Conservation (phyloP, 2,329 filamentous ascomycete species). For the Nemania bipapillata region DNA sequence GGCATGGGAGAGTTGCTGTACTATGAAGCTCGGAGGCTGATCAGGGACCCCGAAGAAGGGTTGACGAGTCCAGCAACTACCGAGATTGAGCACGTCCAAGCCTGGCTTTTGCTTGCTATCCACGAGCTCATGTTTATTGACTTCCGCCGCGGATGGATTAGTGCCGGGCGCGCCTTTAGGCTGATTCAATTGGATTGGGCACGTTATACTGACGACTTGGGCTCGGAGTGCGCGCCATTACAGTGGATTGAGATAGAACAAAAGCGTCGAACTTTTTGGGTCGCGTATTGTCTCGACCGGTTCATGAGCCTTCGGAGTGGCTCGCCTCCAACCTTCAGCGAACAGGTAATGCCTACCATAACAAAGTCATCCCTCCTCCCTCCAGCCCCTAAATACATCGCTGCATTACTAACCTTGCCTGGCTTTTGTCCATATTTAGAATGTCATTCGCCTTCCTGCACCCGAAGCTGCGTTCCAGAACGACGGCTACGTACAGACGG, state of each 20-base stretch:
- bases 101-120: slow-evolving; percentile 53
- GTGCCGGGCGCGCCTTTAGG: slow-evolving; percentile 52
- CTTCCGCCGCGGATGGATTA: slow-evolving; percentile 53
- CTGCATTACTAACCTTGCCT: slow-evolving; percentile 14
- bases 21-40: slow-evolving; percentile 11
- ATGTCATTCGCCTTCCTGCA: slow-evolving; percentile 52
- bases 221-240: slow-evolving; percentile 13
- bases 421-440: slow-evolving; percentile 41
- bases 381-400: not conserved
- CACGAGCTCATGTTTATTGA: slow-evolving; percentile 54
- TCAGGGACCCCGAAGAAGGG: slow-evolving; percentile 16
- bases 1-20: slow-evolving; percentile 27
- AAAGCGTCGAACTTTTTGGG: slow-evolving; percentile 54
- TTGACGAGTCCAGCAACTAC: not conserved
- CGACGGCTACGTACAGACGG: slow-evolving; percentile 44
- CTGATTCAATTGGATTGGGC: slow-evolving; percentile 53
- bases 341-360: slow-evolving; percentile 40
- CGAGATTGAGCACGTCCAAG: slow-evolving; percentile 51
- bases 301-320: slow-evolving; percentile 51
- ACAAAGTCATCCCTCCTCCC: not conserved
- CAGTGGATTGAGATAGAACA: slow-evolving; percentile 52
- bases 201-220: slow-evolving; percentile 50
- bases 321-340: slow-evolving; percentile 50
- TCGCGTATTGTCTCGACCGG: slow-evolving; percentile 54
- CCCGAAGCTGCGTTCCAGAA: slow-evolving; percentile 53